Conservation (phyloP, 2,329 filamentous ascomycete species). For the Graphium sp. region DNA sequence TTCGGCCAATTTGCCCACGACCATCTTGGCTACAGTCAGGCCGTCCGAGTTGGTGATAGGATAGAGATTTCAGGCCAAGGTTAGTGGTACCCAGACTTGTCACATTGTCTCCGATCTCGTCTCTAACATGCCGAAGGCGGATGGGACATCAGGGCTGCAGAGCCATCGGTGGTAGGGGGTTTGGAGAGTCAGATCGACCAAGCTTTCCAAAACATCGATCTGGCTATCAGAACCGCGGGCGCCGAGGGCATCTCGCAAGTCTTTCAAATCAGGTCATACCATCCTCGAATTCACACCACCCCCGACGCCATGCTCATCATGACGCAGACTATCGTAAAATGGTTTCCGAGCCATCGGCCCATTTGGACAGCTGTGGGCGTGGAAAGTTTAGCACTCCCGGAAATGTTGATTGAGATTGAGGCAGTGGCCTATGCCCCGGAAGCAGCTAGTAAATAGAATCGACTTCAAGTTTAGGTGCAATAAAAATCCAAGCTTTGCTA, state of each 20-base stretch:
- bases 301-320: slow-evolving; percentile 21
- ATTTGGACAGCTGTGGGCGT: slow-evolving; percentile 38
- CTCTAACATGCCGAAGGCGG: slow-evolving; percentile 10
- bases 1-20: slow-evolving; percentile 13
- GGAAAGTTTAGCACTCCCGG: slow-evolving; percentile 21
- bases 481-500: too few relatives aligned
- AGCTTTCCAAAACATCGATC: slow-evolving; percentile 40
- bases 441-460: slow-evolving; percentile 10
- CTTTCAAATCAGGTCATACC: slow-evolving; percentile 26
- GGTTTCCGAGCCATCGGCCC: slow-evolving; percentile 32
- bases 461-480: too few relatives aligned
- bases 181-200: slow-evolving; percentile 25
- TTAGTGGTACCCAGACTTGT: slow-evolving; percentile 8
- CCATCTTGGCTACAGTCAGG: slow-evolving; percentile 23
- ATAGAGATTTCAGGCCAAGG: slow-evolving; percentile 30
- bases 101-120: too few relatives aligned
- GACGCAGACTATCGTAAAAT: slow-evolving; percentile 27
- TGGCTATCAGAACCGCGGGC: slow-evolving; percentile 29
- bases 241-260: slow-evolving; percentile 40
- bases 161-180: too few relatives aligned
- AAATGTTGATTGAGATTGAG: slow-evolving; percentile 43
- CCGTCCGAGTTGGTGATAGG: slow-evolving; percentile 26
- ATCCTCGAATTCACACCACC: slow-evolving; percentile 21
- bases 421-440: slow-evolving; percentile 27
- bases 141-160: slow-evolving; percentile 13